Conservation (phyloP, 2,329 filamentous ascomycete species). For the Rutstroemia sp. region DNA sequence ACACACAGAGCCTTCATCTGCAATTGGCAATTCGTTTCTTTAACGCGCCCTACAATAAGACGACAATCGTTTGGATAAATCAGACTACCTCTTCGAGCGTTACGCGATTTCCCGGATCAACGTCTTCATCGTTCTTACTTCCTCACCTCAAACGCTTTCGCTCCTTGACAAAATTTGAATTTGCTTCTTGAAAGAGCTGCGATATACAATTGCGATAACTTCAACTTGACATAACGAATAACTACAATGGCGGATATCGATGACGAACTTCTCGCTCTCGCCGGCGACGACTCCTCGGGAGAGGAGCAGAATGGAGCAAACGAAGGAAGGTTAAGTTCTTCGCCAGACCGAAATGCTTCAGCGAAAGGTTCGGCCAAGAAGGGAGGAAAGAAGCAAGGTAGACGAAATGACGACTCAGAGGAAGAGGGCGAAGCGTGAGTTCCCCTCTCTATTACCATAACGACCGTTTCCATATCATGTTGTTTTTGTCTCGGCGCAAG, state of each 20-base stretch:
- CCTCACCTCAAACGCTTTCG: too few relatives aligned
- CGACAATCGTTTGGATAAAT: too few relatives aligned
- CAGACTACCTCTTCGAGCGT: too few relatives aligned
- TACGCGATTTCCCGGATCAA: too few relatives aligned
- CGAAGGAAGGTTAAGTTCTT: conserved; percentile 48
- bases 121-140: too few relatives aligned
- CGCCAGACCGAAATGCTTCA: conserved; percentile 35
- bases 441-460: conserved; percentile 5
- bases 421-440: conserved; percentile 83
- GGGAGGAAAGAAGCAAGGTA: conserved; percentile 41
- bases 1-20: background rate
- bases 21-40: too few relatives aligned
- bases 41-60: too few relatives aligned
- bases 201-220: too few relatives aligned
- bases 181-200: too few relatives aligned
- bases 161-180: too few relatives aligned
- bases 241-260: conserved; percentile 76
- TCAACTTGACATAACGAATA: background rate
- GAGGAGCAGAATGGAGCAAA: conserved; percentile 44
- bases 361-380: conserved; percentile 38
- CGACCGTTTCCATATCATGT: too few relatives aligned
- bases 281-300: conserved; percentile 61
- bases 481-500: background rate
- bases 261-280: conserved; percentile 87
- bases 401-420: conserved; percentile 52